A percentile compares a stretch with the other conserved stretches of the same genome.
Evolutionary conservation across 2,329 filamentous ascomycete genomes (phyloP).

Genomic region (Diaporthe capsici): DNA sequence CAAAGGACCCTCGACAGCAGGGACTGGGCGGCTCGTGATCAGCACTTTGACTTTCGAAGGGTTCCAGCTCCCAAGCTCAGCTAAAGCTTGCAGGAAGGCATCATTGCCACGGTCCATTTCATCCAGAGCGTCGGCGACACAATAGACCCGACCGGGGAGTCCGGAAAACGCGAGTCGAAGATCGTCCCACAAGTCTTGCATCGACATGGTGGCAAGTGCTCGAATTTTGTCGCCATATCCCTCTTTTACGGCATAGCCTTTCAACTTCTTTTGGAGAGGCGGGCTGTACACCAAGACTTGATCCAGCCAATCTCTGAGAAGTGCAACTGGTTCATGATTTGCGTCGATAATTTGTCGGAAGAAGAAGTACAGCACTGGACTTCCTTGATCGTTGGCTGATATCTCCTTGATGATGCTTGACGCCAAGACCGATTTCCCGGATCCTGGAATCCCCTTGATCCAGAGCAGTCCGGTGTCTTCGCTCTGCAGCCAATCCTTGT

Average conservation of each 20-base stretch:
- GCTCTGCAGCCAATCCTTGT: neutral
- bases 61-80: neutral
- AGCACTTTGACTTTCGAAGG: neutral
- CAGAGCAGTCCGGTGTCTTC: neutral
- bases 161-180: neutral
- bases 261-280: neutral
- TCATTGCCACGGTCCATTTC: neutral
- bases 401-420: neutral
- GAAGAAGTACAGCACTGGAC: neutral
- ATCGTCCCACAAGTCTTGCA: neutral
- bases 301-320: neutral
- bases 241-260: neutral
- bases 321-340: neutral
- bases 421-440: neutral
- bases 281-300: neutral
- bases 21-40: neutral
- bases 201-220: neutral
- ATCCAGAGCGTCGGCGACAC: neutral
- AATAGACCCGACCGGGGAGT: neutral
- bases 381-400: neutral
- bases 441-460: constrained; percentile 1
- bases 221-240: neutral
- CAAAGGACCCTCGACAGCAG: neutral
- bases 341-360: neutral
- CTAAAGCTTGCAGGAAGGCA: constrained; percentile 1